Conservation (phyloP, 768 basidiomycete species). For the Kwoniella sp. region DNA sequence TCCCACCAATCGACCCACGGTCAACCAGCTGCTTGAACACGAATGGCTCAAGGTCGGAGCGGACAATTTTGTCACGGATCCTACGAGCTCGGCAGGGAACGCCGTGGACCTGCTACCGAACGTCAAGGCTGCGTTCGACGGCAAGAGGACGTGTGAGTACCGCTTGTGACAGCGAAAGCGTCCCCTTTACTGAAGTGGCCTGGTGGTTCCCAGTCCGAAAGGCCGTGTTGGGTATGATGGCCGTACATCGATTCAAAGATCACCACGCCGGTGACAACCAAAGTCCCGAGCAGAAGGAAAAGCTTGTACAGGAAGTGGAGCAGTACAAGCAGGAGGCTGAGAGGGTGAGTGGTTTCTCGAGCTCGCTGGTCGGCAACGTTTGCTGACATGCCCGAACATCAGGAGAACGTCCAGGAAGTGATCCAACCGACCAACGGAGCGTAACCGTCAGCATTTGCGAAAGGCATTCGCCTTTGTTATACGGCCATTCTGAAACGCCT, state of each 20-base stretch:
- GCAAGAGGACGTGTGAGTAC: slow-evolving; percentile 72
- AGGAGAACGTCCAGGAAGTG: slow-evolving; percentile 15
- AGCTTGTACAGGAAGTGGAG: slow-evolving; percentile 60
- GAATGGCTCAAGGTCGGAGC: slow-evolving; percentile 64
- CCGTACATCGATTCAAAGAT: slow-evolving; percentile 67
- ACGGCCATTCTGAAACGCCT: no score
- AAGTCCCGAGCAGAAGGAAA: slow-evolving; percentile 54
- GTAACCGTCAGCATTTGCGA: not conserved
- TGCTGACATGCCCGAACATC: not conserved
- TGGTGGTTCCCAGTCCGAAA: slow-evolving; percentile 65
- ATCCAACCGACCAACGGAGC: no score
- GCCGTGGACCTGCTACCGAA: slow-evolving; percentile 76
- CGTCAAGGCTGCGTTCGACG: slow-evolving; percentile 85
- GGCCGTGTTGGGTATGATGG: slow-evolving; percentile 79
- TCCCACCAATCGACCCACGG: slow-evolving; percentile 72
- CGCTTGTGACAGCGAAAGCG: not conserved
- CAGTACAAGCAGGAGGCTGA: slow-evolving; percentile 79
- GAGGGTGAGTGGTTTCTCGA: slow-evolving; percentile 52
- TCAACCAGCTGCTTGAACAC: slow-evolving; percentile 67
- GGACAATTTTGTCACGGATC: slow-evolving; percentile 67
- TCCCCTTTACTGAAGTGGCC: not conserved
- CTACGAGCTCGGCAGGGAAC: slow-evolving; percentile 55
- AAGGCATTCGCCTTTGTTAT: no score
- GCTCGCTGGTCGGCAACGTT: not conserved
- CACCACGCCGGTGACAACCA: slow-evolving; percentile 40